Evolutionary conservation across 768 basidiomycete species (phyloP), one percentile per base, ranked within the genome.

Genomic region (Tephrocybe sp.): DNA sequence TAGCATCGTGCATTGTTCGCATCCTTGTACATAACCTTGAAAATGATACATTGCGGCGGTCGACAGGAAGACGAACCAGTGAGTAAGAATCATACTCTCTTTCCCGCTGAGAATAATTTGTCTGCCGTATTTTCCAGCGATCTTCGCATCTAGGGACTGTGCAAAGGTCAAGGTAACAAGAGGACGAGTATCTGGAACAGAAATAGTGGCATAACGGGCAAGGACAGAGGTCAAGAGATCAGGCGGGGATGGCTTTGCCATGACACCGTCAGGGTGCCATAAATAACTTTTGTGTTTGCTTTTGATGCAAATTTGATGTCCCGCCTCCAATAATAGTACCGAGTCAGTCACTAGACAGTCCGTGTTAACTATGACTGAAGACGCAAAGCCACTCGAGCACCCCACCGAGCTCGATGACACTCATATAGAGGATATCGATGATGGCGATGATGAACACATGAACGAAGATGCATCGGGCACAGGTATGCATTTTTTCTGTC

Each of bases 51-150:
- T 5, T 26, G 19, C 26, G 18, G 49, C 9, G 32, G 15, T n/a
- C 7, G 22, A 38, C 25, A 21, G 19, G n/a, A 24, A 50, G 38
- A 56, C 78, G 54, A 60, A 92, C 94, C 90, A 89, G 66, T 98
- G 96, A 9, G 96, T 98, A 87, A 99, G 92, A 34, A 80, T 55
- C 85, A 95, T 87, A 66, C 89, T 92, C 60, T 97, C 89, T 38
- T 74, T 69, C 6, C 96, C 91, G 57, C 92, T 94, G 31, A 99
- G 73, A 25, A 79, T 77, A 28, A 99, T 79, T 69, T 94, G 93
- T 47, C 69, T 72, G 9, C 92, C 86, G 7, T 74, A 72, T 5
- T 68, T 68, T 2, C 89, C 92, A 0, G 92, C 92, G 47, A 98
- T 97, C 66, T 92, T 80, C 22, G 83, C 90, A 68, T 99, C 89